phyloP scores from a whole-genome alignment of 768 basidiomycete genomes.

The Lactifluus rugatus region DNA sequence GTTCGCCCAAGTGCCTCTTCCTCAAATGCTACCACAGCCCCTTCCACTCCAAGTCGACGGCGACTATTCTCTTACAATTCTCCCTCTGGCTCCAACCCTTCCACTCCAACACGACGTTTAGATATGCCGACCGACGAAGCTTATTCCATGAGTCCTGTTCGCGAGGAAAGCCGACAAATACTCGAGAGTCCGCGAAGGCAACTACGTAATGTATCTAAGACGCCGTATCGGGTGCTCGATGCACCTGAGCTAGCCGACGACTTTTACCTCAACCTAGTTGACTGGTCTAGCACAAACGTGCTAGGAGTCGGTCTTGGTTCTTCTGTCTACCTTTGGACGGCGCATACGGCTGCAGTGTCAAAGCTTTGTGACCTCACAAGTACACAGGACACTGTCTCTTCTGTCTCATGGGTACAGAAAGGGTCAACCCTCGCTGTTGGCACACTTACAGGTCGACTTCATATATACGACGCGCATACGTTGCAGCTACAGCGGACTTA shows the following conservation, averaged over 20 bases:
- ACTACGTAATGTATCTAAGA: slow-evolving; percentile 80
- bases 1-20: slow-evolving; percentile 26
- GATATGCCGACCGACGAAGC: slow-evolving; percentile 82
- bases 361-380: slow-evolving; percentile 74
- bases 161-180: slow-evolving; percentile 68
- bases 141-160: slow-evolving; percentile 86
- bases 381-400: slow-evolving; percentile 69
- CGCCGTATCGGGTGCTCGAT: slow-evolving; percentile 93
- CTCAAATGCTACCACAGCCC: slow-evolving; percentile 24
- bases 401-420: slow-evolving; percentile 89
- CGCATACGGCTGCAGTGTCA: slow-evolving; percentile 84
- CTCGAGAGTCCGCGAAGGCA: slow-evolving; percentile 78
- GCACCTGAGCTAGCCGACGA: slow-evolving; percentile 97
- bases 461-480: slow-evolving; percentile 87
- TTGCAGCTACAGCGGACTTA: slow-evolving; percentile 74
- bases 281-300: slow-evolving; percentile 94
- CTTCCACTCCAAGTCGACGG: slow-evolving; percentile 39
- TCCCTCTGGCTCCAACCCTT: slow-evolving; percentile 42
- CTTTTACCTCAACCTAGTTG: slow-evolving; percentile 96
- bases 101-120: slow-evolving; percentile 48
- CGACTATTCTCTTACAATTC: slow-evolving; percentile 64
- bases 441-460: slow-evolving; percentile 77
- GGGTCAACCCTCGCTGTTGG: slow-evolving; percentile 90
- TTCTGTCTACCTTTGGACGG: slow-evolving; percentile 96
- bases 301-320: slow-evolving; percentile 86